Evolutionary conservation across 2,329 filamentous ascomycete genomes (phyloP).

Genomic region (Xylariomycetidae sp.): DNA sequence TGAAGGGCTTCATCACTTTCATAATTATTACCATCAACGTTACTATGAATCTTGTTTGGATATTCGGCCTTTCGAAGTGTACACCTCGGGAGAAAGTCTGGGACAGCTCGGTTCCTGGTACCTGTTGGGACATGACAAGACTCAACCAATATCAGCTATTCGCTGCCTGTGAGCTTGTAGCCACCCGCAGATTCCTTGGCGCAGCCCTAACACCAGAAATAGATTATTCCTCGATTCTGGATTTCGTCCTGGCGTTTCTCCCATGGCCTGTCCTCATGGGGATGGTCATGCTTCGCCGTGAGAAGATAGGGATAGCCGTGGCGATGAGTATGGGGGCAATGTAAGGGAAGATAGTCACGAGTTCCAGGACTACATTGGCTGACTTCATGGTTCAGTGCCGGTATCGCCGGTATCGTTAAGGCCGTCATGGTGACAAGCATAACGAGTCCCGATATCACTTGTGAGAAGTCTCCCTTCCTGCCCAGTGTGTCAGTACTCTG

Average conservation of each 20-base stretch:
- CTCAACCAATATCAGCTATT: slow-evolving; percentile 27
- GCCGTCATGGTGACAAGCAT: slow-evolving; percentile 26
- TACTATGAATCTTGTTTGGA: slow-evolving; percentile 25
- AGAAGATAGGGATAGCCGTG: slow-evolving; percentile 29
- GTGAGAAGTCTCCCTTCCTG: slow-evolving; percentile 1
- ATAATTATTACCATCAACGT: slow-evolving; percentile 16
- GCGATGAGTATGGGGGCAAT: slow-evolving; percentile 32
- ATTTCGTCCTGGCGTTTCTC: slow-evolving; percentile 29
- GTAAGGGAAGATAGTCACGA: slow-evolving; percentile 13
- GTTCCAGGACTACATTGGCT: neutral
- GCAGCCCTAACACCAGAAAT: neutral
- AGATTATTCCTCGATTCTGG: slow-evolving; percentile 31
- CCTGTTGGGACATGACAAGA: slow-evolving; percentile 24
- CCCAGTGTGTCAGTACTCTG: neutral
- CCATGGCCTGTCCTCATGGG: slow-evolving; percentile 31
- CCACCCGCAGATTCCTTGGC: too few relatives aligned
- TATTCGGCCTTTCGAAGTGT: slow-evolving; percentile 30
- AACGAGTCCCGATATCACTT: slow-evolving; percentile 29
- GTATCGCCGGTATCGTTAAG: slow-evolving; percentile 30
- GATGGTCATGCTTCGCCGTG: slow-evolving; percentile 26
- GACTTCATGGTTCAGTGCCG: slow-evolving; percentile 19
- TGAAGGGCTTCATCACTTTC: slow-evolving; percentile 24
- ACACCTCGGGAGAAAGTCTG: slow-evolving; percentile 23
- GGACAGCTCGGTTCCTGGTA: slow-evolving; percentile 20
- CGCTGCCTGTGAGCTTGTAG: slow-evolving; percentile 24